Conservation (phyloP, 768 basidiomycete genomes). For the Plicaturopsis crispa region DNA sequence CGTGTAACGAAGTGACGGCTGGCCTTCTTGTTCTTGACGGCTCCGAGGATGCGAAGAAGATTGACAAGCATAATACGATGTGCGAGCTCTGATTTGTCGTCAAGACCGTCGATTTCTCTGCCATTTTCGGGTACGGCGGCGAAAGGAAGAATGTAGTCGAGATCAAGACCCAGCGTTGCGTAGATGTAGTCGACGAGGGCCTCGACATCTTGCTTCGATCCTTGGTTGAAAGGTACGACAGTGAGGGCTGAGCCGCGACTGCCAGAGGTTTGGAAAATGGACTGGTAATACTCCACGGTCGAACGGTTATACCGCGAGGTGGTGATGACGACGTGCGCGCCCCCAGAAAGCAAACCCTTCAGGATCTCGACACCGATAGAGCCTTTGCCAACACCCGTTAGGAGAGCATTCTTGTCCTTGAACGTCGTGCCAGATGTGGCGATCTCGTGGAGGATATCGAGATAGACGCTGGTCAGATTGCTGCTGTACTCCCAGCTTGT, state of each 20-base stretch:
- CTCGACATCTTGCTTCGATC: constrained; percentile 97
- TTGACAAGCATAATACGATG: constrained; percentile 99
- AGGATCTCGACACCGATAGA: constrained; percentile 97
- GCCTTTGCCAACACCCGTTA: constrained; percentile 96
- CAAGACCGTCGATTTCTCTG: constrained; percentile 93
- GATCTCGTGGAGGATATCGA: constrained; percentile 96
- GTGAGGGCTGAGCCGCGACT: constrained; percentile 94
- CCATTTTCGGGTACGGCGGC: constrained; percentile 99
- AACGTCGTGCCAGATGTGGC: constrained; percentile 98
- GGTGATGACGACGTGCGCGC: constrained; percentile 94
- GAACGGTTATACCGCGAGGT: constrained; percentile 96
- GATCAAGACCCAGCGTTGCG: constrained; percentile 87
- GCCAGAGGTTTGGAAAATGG: constrained; percentile 92
- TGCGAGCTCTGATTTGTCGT: constrained; percentile 96
- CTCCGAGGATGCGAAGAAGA: constrained; percentile 90
- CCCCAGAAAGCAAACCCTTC: constrained; percentile 93
- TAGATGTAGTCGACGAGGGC: constrained; percentile 98
- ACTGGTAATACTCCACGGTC: constrained; percentile 97
- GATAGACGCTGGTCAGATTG: constrained; percentile 91
- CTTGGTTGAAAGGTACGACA: constrained; percentile 99
- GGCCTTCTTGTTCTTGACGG: constrained; percentile 97
- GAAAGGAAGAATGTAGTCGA: constrained; percentile 98
- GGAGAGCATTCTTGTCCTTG: constrained; percentile 97
- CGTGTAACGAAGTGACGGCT: constrained; percentile 94
- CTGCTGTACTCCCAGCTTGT: constrained; percentile 95